Base-by-base conservation (phyloP, 352 stramenopile species). In the Globisporangium sylvaticum region DNA sequence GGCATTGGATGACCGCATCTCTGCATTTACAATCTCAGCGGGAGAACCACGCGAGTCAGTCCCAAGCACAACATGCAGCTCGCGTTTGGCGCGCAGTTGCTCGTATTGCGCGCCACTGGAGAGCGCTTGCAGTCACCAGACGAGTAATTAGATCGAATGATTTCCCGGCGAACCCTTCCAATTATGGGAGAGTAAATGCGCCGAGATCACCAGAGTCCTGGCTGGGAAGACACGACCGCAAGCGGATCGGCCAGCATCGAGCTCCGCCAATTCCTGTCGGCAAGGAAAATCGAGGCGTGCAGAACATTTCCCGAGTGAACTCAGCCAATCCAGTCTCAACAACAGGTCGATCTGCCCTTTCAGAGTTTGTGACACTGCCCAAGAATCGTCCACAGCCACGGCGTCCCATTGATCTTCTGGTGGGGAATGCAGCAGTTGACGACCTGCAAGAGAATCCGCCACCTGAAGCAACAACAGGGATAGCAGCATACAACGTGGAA, bases 281-380 rank as follows among this genome's bases (percentile, higher is more conserved):
- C 18, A 66, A 59, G 48, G 61, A 66, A 37, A 66, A 59, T 31
- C 61, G 22, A 44, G 52, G 20, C 3, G n/a, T 20, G n/a, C 42
- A 37, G 20, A 53, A 27, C n/a, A n/a, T 5, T 20, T 29, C 24
- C 9, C 37, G 20, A 31, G 14, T 1, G 10, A n/a, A 44, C 9
- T 5, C 46, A 9, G 39, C 29, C 48, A 60, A 25, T 20, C 3
- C 25, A 37, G 4, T 37, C 5, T 14, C 15, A 39, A 2, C 15
- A 32, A n/a, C 12, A 24, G 7, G 0, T 3, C 65, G 65, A 4
- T 42, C 50, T 1, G 18, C 42, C 9, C 32, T 83, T 10, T 72
- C 65, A 6, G 73, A 79, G 48, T 81, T 79, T 58, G 74, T 78
- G n/a, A 69, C 69, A 46, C 27, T 76, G n/a, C 74, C 67, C 18